Conservation (phyloP, 2,329 filamentous ascomycete species). For the Paraphaeosphaeria minitans region DNA sequence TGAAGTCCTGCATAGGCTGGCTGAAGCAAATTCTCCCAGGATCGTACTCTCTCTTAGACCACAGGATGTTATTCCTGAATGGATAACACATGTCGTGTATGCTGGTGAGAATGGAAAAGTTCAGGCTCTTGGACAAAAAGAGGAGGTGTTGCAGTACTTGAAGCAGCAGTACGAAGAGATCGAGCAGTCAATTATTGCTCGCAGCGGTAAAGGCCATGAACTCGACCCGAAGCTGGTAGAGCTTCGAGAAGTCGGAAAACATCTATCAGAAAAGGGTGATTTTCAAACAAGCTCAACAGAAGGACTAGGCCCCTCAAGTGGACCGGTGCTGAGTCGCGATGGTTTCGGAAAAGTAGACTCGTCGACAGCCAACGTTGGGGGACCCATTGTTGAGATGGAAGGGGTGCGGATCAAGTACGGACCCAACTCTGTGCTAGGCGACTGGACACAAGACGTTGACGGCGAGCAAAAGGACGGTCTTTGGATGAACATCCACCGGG, state of each 20-base stretch:
- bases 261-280: constrained; percentile 34
- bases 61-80: constrained; percentile 85
- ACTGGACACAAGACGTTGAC: constrained; percentile 69
- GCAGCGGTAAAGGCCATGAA: constrained; percentile 8
- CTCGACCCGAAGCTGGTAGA: constrained; percentile 30
- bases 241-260: constrained; percentile 33
- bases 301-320: constrained; percentile 4
- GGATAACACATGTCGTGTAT: constrained; percentile 85
- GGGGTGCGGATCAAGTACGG: constrained; percentile 84
- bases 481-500: constrained; percentile 80
- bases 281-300: constrained; percentile 27
- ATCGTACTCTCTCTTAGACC: constrained; percentile 79
- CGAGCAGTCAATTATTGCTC: constrained; percentile 39
- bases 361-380: constrained; percentile 52
- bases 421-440: constrained; percentile 75
- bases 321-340: constrained; percentile 34
- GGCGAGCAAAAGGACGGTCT: constrained; percentile 65
- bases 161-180: constrained; percentile 31
- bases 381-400: constrained; percentile 83
- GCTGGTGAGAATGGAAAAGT: constrained; percentile 71
- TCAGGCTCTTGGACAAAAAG: constrained; percentile 67
- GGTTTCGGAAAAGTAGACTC: constrained; percentile 34
- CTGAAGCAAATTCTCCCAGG: constrained; percentile 68
- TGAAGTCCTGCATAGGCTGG: constrained; percentile 70
- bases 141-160: constrained; percentile 61